These are phyloP conservation scores for Colletotrichum higginsianum DNA, from an alignment of 2,329 filamentous ascomycete genomes.

Conservation along the genomic window DNA sequence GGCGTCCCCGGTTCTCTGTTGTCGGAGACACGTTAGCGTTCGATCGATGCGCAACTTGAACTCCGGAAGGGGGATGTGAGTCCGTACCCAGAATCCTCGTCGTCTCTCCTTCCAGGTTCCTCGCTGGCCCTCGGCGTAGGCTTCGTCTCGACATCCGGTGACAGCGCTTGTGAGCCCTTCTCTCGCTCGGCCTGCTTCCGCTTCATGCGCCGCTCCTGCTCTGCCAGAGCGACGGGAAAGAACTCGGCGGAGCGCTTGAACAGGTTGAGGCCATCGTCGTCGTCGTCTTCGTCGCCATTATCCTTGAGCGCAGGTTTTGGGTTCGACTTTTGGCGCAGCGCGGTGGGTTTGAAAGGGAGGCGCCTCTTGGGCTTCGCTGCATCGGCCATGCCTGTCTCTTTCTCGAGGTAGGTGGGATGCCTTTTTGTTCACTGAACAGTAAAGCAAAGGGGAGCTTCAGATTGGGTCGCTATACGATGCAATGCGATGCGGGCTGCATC, in stretches of 20 bases:
- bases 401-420: background rate
- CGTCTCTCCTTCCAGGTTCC: conserved; percentile 43
- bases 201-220: conserved; percentile 51
- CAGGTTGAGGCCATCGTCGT: conserved; percentile 60
- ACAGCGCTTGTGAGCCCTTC: conserved; percentile 29
- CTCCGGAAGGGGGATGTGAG: background rate
- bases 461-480: background rate
- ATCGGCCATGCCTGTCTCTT: conserved; percentile 31
- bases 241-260: conserved; percentile 68
- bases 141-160: conserved; percentile 4
- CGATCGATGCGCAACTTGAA: background rate
- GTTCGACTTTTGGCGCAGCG: conserved; percentile 52
- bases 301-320: conserved; percentile 46
- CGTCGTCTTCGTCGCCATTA: conserved; percentile 46
- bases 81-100: conserved; percentile 27
- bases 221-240: conserved; percentile 61
- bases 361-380: conserved; percentile 52
- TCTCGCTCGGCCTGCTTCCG: conserved; percentile 39
- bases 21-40: conserved; percentile 37
- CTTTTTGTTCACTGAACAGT: background rate
- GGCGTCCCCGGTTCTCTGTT: conserved; percentile 52
- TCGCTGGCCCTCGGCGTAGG: conserved; percentile 18
- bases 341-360: conserved; percentile 67
- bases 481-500: conserved; percentile 11
- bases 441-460: background rate